These are phyloP conservation scores for Aspergillus alliaceus DNA, from an alignment of 2,329 filamentous ascomycete species.

Conservation along the genomic window DNA sequence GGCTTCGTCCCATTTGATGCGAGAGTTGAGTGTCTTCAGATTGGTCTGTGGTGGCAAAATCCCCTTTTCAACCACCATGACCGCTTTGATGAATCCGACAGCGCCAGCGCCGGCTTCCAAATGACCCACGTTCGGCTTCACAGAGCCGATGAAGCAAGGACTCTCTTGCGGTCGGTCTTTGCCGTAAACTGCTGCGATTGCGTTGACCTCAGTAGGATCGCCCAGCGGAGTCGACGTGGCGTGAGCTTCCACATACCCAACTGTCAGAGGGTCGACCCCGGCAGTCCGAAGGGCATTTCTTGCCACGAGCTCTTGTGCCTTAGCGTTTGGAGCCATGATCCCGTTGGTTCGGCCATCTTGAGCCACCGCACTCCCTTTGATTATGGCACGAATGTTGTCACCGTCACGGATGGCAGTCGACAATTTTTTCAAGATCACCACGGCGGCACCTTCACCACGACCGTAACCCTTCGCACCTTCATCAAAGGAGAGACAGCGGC, in stretches of 20 bases:
- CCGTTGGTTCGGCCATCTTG: slow-evolving; percentile 36
- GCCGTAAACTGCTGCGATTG: slow-evolving; percentile 14
- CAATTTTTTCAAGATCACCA: slow-evolving; percentile 30
- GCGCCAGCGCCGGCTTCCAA: slow-evolving; percentile 29
- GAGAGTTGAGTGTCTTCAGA: slow-evolving; percentile 32
- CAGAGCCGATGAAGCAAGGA: slow-evolving; percentile 28
- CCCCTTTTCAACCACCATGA: slow-evolving; percentile 23
- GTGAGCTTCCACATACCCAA: slow-evolving; percentile 23
- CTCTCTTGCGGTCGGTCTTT: slow-evolving; percentile 11
- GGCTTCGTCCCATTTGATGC: slow-evolving; percentile 30
- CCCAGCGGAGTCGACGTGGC: slow-evolving; percentile 21
- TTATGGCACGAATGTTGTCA: slow-evolving; percentile 32
- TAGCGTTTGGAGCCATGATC: slow-evolving; percentile 36
- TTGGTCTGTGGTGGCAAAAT: slow-evolving; percentile 33
- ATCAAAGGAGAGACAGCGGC: slow-evolving; percentile 33
- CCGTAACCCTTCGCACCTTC: slow-evolving; percentile 31
- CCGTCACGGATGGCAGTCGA: slow-evolving; percentile 24
- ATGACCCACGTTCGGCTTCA: slow-evolving; percentile 35
- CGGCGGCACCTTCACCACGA: slow-evolving; percentile 31
- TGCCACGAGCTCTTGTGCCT: slow-evolving; percentile 30
- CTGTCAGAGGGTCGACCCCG: slow-evolving; percentile 14
- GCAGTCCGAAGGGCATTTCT: slow-evolving; percentile 17
- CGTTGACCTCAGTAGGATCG: slow-evolving; percentile 20
- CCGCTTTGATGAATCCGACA: slow-evolving; percentile 27
- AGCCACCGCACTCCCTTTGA: slow-evolving; percentile 31